Conservation (phyloP, 176 grass and related monocot species). For the Alopecurus myosuroides region DNA sequence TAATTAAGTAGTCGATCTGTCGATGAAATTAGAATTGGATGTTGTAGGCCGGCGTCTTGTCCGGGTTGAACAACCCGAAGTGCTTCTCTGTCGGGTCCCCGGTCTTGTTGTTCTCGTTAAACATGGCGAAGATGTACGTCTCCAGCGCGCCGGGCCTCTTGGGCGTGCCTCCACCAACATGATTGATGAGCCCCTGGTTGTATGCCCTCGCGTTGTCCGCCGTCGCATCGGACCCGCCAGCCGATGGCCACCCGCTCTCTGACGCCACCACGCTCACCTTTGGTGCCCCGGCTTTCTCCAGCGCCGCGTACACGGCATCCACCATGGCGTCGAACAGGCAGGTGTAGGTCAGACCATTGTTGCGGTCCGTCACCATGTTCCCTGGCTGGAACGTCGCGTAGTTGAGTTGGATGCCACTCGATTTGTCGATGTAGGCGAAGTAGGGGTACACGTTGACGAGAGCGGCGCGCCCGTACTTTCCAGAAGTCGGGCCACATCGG, state of each 20-base stretch:
- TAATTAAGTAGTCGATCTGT: no score
- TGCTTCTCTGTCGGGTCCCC: no score
- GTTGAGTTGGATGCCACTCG: conserved; percentile 31
- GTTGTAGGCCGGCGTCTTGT: no score
- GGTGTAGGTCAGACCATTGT: conserved; percentile 27
- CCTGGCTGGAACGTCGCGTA: conserved; percentile 57
- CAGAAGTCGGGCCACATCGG: conserved; percentile 41
- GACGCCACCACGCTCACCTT: conserved; percentile 37
- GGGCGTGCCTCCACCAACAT: conserved; percentile 48
- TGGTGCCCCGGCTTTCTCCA: conserved; percentile 38
- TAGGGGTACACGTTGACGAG: no score
- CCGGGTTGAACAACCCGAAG: no score
- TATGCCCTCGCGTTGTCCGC: conserved; percentile 48
- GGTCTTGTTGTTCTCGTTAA: no score
- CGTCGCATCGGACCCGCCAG: conserved; percentile 20
- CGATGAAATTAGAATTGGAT: no score
- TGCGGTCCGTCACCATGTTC: conserved; percentile 20
- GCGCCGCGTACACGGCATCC: conserved; percentile 37
- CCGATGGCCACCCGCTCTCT: conserved; percentile 67
- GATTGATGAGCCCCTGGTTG: conserved; percentile 53
- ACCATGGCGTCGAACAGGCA: conserved; percentile 69
- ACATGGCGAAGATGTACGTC: conserved; percentile 61
- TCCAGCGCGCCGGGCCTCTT: conserved; percentile 39
- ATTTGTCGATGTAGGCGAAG: no score
- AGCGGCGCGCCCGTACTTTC: conserved; percentile 30